Base-by-base conservation (phyloP, 148 eudicot species). In the Suaeda aralocaspica region DNA sequence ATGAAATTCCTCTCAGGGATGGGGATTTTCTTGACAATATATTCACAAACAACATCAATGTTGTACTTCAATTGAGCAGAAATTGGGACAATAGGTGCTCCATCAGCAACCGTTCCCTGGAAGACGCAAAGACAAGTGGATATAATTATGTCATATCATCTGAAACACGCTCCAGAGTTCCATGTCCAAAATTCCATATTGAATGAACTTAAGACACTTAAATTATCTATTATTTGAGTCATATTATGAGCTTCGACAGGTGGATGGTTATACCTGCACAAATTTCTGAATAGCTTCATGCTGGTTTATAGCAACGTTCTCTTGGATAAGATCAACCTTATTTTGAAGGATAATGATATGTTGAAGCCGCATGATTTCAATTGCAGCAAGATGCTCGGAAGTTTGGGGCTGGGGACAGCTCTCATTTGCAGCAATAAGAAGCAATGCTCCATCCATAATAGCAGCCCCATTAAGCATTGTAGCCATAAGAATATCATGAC, bases 401-500 rank as follows among this genome's bases (percentile, higher is more conserved):
- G 98, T 93, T 74, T 93, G 98, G 31, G 98, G 98, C 71, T 93
- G 98, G 52, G 97, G 98, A 64, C 98, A 93, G 76, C 88, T 93
- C 83, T 93, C 98, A 63, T 93, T 93, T 39, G 96, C 98, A 80
- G 98, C 98, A 33, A 93, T 93, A 53, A 93, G 97, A 77, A 93
- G 98, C 69, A 93, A 81, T 19, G 98, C 98, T 26, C 98, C 98
- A 72, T 93, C 98, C 98, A 93, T 93, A 71, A 93, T 93, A 50
- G 98, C 98, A n/a, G 98, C 98, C 72, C 98, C 98, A 72, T 93
- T 93, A 82, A 93, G 98, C 98, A 93, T 93, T 6, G 98, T 93
- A 80, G 98, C 98, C 98, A 93, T 93, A 77, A 93, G 98, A 86
- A 93, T 93, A 81, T 93, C 97, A 64, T 93, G 98, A 69, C 98